Conservation (phyloP, 495 filamentous ascomycete genomes). For the Annulohypoxylon nitens region DNA sequence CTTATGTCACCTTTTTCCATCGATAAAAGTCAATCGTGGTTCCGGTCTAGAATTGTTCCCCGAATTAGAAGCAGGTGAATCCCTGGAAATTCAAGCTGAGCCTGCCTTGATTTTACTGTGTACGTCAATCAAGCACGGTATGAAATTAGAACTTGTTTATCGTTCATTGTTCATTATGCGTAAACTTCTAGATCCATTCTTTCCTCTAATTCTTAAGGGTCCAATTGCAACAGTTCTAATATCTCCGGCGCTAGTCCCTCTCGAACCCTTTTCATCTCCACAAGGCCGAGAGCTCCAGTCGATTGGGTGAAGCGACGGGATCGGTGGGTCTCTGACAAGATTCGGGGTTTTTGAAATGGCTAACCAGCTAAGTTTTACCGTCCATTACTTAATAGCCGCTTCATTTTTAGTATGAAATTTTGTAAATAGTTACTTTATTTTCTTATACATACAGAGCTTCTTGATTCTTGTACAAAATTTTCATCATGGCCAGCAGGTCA, state of each 20-base stretch:
- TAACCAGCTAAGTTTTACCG: conserved; percentile 34
- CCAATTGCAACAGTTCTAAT: too few species aligned
- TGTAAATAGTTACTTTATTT: background rate
- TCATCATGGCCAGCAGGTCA: conserved; percentile 47
- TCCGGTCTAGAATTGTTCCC: conserved; percentile 7
- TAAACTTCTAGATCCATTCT: too few species aligned
- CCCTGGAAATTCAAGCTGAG: background rate
- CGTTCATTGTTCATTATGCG: too few species aligned
- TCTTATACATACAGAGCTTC: background rate
- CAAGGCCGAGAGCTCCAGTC: too few species aligned
- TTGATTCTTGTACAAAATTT: background rate
- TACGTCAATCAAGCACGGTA: too few species aligned
- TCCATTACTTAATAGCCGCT: conserved; percentile 4
- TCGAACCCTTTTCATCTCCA: too few species aligned
- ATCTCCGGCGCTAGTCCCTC: too few species aligned
- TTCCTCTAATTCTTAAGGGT: too few species aligned
- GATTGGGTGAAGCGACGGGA: too few species aligned
- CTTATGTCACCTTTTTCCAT: conserved; percentile 15
- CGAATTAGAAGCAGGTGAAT: conserved; percentile 23
- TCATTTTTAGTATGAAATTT: conserved; percentile 12
- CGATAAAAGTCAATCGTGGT: conserved; percentile 29
- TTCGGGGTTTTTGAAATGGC: conserved; percentile 2
- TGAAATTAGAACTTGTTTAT: too few species aligned
- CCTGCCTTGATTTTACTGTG: too few species aligned
- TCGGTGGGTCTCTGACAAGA: too few species aligned